Evolutionary conservation across 495 filamentous ascomycete species (phyloP).

Genomic region (Melanomma pulvis-pyrius): DNA sequence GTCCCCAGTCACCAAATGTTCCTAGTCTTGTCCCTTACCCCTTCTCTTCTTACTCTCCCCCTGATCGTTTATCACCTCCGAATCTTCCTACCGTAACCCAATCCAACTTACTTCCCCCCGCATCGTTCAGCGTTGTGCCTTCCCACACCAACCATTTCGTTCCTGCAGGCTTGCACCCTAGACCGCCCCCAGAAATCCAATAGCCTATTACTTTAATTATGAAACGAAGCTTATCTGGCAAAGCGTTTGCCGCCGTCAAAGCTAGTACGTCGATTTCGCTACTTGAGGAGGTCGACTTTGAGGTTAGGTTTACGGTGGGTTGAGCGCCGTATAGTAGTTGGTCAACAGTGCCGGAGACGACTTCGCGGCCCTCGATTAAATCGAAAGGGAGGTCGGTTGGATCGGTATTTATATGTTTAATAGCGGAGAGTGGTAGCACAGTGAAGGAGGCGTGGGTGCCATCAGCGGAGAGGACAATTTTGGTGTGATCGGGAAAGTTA

Average conservation of each 20-base stretch:
- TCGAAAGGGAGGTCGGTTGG: constrained; percentile 68
- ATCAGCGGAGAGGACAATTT: constrained; percentile 76
- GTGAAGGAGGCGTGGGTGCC: constrained; percentile 47
- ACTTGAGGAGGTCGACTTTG: background rate
- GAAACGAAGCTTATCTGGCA: background rate
- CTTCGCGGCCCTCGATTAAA: constrained; percentile 62
- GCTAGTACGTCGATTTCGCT: background rate
- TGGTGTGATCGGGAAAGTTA: constrained; percentile 98
- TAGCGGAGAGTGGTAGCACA: constrained; percentile 45
- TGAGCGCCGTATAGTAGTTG: constrained; percentile 50
- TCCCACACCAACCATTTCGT: background rate
- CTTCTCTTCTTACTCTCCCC: background rate
- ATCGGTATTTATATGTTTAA: constrained; percentile 59
- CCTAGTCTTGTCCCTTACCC: background rate
- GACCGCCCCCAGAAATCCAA: background rate
- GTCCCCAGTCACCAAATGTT: background rate
- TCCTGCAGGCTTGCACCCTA: background rate
- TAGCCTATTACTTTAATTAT: background rate
- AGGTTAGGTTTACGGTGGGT: background rate
- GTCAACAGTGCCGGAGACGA: constrained; percentile 64
- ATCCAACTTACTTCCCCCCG: background rate
- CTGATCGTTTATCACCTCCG: background rate
- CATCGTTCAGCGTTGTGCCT: background rate
- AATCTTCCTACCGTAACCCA: background rate
- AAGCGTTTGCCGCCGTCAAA: background rate